Base-by-base conservation (phyloP, 495 filamentous ascomycete species). In the Tetracladium setigerum region DNA sequence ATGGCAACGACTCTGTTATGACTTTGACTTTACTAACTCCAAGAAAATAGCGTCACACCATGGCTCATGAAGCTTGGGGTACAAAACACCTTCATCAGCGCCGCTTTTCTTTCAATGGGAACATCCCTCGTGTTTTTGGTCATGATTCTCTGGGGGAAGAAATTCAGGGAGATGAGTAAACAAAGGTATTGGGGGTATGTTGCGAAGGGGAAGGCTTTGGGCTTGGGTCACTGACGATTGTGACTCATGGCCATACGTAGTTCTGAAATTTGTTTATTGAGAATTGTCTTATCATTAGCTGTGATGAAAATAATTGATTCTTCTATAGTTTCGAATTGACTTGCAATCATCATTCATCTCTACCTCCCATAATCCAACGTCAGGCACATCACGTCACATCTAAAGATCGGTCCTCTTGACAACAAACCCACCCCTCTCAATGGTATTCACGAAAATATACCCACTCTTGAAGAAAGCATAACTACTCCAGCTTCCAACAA, bases 391-490 rank as follows among this genome's bases (percentile, higher is more conserved):
- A n/a, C n/a, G n/a, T 27, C 22, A 3, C 22, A 27, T 27, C 22
- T 27, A 27, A 3, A 27, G 22, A 27, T 27, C 22, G 7, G 48
- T 54, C 46, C 56, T 59, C 62, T 66, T 74, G 35, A 81, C 56
- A 32, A 73, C 64, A 56, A 76, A 82, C 12, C 63, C 68, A 34
- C 78, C 78, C 13, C 77, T 58, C 68, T 82, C 78, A 33, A 81
- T 81, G 12, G 67, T 76, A 57, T 82, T 81, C 40, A 82, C 57
- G 34, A 80, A 55, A 30, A 83, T 68, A 58, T 67, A 73, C 8
- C 76, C 77, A 34, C 64, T 70, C 64, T 72, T 68, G 56, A 83
- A 82, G 53, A 66, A 70, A 1, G 76, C 69, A 62, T 78, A 81
- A 44, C 64, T 65, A 35, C 62, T 67, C 79, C 79, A 82, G 13